Base-by-base conservation (phyloP, 108 stramenopile genomes). In the Nitzschia putrida region DNA sequence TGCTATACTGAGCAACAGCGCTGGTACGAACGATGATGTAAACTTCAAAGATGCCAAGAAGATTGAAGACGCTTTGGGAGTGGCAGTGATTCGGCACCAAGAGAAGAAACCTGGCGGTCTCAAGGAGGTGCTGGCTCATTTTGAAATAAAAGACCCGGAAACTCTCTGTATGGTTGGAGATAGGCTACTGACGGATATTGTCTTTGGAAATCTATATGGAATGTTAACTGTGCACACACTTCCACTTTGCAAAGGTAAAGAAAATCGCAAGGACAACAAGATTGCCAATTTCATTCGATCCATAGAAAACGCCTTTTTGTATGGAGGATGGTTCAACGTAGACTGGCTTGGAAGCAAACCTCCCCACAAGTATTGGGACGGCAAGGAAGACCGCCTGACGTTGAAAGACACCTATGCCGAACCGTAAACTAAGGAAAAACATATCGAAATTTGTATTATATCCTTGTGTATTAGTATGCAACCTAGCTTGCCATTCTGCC, bases 51-150 rank as follows among this genome's bases (percentile, higher is more conserved):
- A 90, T 69, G 95, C 93, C 0, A 64, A 61, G 9, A 50, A 65
- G 11, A 96, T 96, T 47, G 94, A 95, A 75, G 57, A 85, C 25
- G 72, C 72, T 9, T 73, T 96, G 76, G 97, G 93, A 18, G 91
- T 97, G 61, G 71, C 85, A 10, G 95, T 97, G 16, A 87, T 96
- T 67, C 73, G 90, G 57, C 97, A 97, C 72, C 65, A 68, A 25
- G 93, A 91, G 55, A 96, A 97, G 76, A 97, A 97, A 58, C 97
- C 97, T 4, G 94, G 94, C 5, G 91, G 91, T 24, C 61, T 97
- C 40, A 67, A 80, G 12, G 94, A 93, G 61, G 86, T 94, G 13
- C 63, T 97, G 69, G 63, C 44, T 16, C 92, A 94, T 73, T 95
- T 97, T 78, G 71, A 80, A 45, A 68, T 92, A 9, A 72, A 80